phyloP scores from a whole-genome alignment of 1,139 yeast species.

The Geotrichum klebahnii region DNA sequence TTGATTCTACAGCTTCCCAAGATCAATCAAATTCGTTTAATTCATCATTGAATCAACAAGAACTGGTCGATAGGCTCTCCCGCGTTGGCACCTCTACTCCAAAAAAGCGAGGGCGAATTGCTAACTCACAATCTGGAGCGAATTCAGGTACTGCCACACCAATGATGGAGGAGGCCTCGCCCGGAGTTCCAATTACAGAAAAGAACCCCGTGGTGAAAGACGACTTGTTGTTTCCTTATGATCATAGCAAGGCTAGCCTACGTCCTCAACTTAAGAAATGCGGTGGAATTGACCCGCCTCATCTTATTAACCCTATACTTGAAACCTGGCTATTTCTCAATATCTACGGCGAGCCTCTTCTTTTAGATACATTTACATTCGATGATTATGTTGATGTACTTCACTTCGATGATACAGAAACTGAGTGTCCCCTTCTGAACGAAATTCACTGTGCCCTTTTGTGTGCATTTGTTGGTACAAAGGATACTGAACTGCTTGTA shows the following conservation, averaged over 20 bases:
- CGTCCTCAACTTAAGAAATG: constrained; percentile 19
- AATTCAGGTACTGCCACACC: constrained; percentile 20
- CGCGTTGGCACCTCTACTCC: constrained; percentile 10
- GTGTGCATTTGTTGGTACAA: constrained; percentile 32
- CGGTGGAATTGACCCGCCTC: constrained; percentile 21
- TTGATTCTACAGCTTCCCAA: neutral
- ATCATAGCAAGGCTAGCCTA: constrained; percentile 17
- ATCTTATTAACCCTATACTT: constrained; percentile 37
- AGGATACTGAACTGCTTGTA: constrained; percentile 36
- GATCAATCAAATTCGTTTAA: neutral
- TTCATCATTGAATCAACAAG: constrained; percentile 9
- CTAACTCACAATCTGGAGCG: constrained; percentile 5
- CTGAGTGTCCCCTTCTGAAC: constrained; percentile 55
- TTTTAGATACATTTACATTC: constrained; percentile 69
- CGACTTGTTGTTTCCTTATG: constrained; percentile 27
- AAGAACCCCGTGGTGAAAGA: constrained; percentile 25
- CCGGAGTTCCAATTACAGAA: constrained; percentile 5
- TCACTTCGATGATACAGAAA: constrained; percentile 45
- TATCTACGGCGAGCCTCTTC: constrained; percentile 59
- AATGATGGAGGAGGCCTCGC: constrained; percentile 12
- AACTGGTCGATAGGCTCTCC: constrained; percentile 7
- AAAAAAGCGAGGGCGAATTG: constrained; percentile 13
- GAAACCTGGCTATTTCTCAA: constrained; percentile 75
- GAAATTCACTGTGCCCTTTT: constrained; percentile 65
- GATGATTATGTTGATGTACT: constrained; percentile 71